Base-by-base conservation (phyloP, 306 rosid genomes). In the Rosa chinensis region DNA sequence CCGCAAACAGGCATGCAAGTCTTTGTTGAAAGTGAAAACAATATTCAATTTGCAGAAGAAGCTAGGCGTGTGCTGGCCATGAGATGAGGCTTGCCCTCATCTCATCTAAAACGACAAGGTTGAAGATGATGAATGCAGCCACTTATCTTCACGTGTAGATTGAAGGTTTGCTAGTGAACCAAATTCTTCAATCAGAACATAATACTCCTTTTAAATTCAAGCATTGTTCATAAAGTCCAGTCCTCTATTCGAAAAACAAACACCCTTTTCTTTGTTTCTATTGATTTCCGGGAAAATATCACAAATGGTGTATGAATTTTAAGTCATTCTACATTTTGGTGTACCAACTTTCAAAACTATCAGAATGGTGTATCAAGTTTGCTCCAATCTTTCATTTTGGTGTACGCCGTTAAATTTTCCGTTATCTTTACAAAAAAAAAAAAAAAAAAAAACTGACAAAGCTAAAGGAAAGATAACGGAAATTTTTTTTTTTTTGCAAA, bases 51-150 rank as follows among this genome's bases (percentile, higher is more conserved):
- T 58, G 48, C 20, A 1, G 40, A 7, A 40, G 23, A 21, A 28
- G 23, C 17, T 7, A 21, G 52, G 81, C 80, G 80, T 75, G 89
- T 78, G 87, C 43, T 16, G 10, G 47, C 67, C 87, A 83, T 80
- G 66, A 8, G 66, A 13, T 32, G 42, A 63, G 13, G 67, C 40
- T 16, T 18, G 28, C 77, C 66, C 35, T 45, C 68, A 62, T 32
- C 39, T 6, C 11, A 37, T 52, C 68, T 8, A n/a, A 45, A 16
- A 28, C 67, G 0, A 17, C 47, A 66, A 37, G 21, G 11, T 37
- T 14, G 45, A 66, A 6, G 70, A 35, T 35, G 70, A 64, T 64
- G 45, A 64, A 32, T 64, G 71, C 67, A 25, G 8, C 67, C 40
- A 25, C 25, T 25, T 0, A 10, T 4, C 8, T 25, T 11, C 67